Base-by-base conservation (phyloP, 2,329 filamentous ascomycete genomes). In the Colletotrichum cordylinicola region DNA sequence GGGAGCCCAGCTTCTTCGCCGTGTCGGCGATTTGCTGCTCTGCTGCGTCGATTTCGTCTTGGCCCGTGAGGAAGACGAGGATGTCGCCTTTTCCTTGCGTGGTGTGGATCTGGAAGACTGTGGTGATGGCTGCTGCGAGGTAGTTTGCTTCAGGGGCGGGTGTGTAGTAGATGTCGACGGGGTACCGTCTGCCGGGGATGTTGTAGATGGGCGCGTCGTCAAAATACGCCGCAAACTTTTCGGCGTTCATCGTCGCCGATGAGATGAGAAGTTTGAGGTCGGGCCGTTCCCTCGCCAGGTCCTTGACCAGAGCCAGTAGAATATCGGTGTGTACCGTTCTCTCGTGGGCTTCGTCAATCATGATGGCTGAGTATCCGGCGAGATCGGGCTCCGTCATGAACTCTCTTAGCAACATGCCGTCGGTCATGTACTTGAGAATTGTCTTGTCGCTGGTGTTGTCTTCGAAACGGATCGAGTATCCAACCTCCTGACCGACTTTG, bases 271-370 rank as follows among this genome's bases (percentile, higher is more conserved):
- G 86, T 83, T 96, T 98, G 68, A 99, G 86, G 77, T 98, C 96
- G 4, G 94, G 95, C 56, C 97, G 88, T 68, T 94, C 94, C 76
- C 94, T 90, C 1, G 95, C 93, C 77, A 98, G 90, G 85, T 98
- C 96, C 81, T 98, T 98, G 73, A 98, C 90, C 39, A 99, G 85
- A 13, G 95, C 95, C 75, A 98, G 91, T 9, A 98, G 85, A 72
- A 99, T 96, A 84, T 99, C 97, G 0, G 96, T 98, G 69, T 95
- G 93, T 1, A 98, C 90, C 0, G 95, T 98, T 79, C 97, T 90
- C 83, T 99, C 97, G 90, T 99, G 97, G 1, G 97, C 97, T 83
- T 99, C 97, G 82, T 99, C 97, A 72, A 99, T 96, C 93, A 99
- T 98, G 77, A 99, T 86, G 15, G 93, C 95, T 7, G 95, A 94